Evolutionary conservation across 73 alveolate species (phyloP).

Genomic region (Stentor roeselii): DNA sequence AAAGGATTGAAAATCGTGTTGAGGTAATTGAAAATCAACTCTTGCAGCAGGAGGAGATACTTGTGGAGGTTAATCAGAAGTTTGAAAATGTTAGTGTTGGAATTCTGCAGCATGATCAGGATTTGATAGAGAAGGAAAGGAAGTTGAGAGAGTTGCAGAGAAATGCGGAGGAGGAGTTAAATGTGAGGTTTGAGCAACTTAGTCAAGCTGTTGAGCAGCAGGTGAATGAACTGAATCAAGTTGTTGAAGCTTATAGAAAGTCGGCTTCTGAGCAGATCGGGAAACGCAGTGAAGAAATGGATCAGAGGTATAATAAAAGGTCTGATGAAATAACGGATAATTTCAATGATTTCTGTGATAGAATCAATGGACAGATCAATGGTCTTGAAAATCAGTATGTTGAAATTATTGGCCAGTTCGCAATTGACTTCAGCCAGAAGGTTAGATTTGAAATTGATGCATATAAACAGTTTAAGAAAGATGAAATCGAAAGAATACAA

Average conservation of each 20-base stretch:
- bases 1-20: neutral
- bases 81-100: no score
- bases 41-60: no score
- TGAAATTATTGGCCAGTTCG: neutral
- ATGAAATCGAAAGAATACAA: no score
- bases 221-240: neutral
- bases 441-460: neutral
- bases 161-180: no score
- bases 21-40: neutral
- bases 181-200: no score
- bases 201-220: neutral
- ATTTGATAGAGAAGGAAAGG: no score
- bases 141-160: no score
- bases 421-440: neutral
- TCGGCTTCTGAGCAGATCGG: neutral
- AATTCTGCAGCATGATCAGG: no score
- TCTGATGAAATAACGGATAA: neutral
- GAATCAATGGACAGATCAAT: neutral
- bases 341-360: neutral
- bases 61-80: no score
- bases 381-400: neutral
- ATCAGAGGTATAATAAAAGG: neutral
- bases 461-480: neutral
- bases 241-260: no score
- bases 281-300: neutral